Conservation (phyloP, 495 filamentous ascomycete genomes). For the Podospora fimiseda region DNA sequence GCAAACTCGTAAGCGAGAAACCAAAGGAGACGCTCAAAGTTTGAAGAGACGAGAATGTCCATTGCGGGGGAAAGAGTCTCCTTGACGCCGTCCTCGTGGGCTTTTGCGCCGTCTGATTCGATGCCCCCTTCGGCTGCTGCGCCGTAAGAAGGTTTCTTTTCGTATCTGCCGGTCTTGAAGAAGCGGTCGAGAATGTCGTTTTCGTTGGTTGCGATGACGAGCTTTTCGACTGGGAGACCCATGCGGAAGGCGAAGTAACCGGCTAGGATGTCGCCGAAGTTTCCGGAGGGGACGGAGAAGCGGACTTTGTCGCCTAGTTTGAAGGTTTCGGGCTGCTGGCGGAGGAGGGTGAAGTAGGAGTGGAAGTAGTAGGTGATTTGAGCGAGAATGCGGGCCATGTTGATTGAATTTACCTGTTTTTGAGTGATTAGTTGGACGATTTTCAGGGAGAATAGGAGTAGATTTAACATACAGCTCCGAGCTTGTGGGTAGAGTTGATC, state of each 20-base stretch:
- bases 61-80: conserved; percentile 89
- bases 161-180: conserved; percentile 74
- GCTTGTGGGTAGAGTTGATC: conserved; percentile 64
- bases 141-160: conserved; percentile 61
- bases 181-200: conserved; percentile 87
- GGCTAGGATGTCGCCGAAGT: conserved; percentile 94
- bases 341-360: conserved; percentile 73
- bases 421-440: too few relatives aligned
- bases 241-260: conserved; percentile 88
- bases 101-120: conserved; percentile 55
- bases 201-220: conserved; percentile 85
- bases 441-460: too few relatives aligned
- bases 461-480: too few relatives aligned
- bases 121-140: conserved; percentile 50
- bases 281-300: conserved; percentile 83
- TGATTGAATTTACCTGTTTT: conserved; percentile 94
- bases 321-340: conserved; percentile 43
- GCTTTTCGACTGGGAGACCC: conserved; percentile 78
- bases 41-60: conserved; percentile 92
- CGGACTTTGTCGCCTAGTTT: conserved; percentile 56
- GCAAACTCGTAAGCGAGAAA: conserved; percentile 69
- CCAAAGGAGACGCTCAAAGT: conserved; percentile 97
- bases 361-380: conserved; percentile 93
- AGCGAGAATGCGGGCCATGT: conserved; percentile 83
- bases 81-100: conserved; percentile 64